A percentile compares a stretch with the other conserved stretches of the same genome.
phyloP scores from a whole-genome alignment of 2,329 filamentous ascomycete species.

The Arachnomyces sp. region DNA sequence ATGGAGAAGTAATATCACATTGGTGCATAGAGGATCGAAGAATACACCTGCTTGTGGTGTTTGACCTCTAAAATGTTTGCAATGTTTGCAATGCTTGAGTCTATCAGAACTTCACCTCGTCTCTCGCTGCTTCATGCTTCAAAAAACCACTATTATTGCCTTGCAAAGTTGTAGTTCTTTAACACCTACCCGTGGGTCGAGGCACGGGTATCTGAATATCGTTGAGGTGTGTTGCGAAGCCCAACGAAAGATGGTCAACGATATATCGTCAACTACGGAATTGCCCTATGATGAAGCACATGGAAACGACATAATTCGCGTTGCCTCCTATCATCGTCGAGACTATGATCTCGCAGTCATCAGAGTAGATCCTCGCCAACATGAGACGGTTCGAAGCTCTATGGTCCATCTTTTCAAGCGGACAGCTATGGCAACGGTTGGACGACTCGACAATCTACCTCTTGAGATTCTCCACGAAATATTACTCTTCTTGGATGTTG shows the following conservation, averaged over 20 bases:
- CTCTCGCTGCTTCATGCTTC: too few species aligned
- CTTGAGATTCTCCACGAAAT: constrained; percentile 3
- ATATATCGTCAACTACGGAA: neutral
- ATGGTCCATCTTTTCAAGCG: constrained; percentile 3
- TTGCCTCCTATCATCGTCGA: neutral
- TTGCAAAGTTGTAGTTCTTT: too few species aligned
- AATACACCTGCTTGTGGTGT: too few species aligned
- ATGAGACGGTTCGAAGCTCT: constrained; percentile 1
- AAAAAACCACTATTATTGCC: too few species aligned
- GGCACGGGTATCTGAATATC: too few species aligned
- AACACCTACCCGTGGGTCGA: too few species aligned
- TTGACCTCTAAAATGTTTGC: too few species aligned
- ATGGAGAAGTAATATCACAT: too few species aligned
- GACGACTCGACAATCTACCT: constrained; percentile 4
- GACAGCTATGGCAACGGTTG: constrained; percentile 1
- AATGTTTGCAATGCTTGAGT: too few species aligned
- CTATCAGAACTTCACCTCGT: too few species aligned
- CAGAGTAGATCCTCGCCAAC: constrained; percentile 1
- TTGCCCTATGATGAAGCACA: neutral
- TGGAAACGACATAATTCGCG: constrained; percentile 1
- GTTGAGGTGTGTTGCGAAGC: too few species aligned
- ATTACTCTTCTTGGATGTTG: constrained; percentile 3
- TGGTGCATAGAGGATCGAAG: too few species aligned
- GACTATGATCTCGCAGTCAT: constrained; percentile 1
- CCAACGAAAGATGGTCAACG: neutral